Evolutionary conservation across 2,329 filamentous ascomycete species (phyloP).

Genomic region (Venturia aucupariae): DNA sequence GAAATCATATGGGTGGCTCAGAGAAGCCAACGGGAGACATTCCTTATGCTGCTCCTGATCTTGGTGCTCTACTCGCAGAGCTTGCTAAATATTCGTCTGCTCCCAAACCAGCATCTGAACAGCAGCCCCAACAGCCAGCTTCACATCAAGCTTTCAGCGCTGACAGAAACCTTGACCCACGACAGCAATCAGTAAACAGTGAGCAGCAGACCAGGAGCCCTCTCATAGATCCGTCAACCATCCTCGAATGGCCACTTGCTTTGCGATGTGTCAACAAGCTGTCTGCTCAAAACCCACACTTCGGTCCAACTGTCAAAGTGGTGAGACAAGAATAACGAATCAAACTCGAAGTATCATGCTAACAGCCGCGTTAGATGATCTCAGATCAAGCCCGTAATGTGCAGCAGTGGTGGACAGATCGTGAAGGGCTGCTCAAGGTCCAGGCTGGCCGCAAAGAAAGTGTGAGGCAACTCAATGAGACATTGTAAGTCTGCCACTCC

Average conservation of each 20-base stretch:
- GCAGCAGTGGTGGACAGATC: conserved; percentile 48
- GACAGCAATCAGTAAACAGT: not conserved
- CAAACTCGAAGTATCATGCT: conserved; percentile 22
- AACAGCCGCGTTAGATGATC: conserved; percentile 41
- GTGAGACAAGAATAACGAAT: conserved; percentile 26
- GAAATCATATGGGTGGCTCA: not conserved
- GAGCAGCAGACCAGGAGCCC: conserved; percentile 5
- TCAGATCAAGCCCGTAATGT: conserved; percentile 54
- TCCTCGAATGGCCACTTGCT: conserved; percentile 39
- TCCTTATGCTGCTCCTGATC: not conserved
- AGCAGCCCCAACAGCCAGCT: not conserved
- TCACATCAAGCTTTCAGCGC: not conserved
- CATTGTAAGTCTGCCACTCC: conserved; percentile 37
- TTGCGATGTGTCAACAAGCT: conserved; percentile 33
- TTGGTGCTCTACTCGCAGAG: conserved; percentile 7
- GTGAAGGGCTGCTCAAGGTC: conserved; percentile 42
- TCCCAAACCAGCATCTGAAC: not conserved
- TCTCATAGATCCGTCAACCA: conserved; percentile 36
- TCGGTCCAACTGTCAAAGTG: conserved; percentile 21
- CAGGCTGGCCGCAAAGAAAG: conserved; percentile 44
- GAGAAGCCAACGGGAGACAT: not conserved
- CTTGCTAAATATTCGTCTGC: conserved; percentile 11
- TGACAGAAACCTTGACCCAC: not conserved
- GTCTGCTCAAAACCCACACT: conserved; percentile 34
- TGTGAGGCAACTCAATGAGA: conserved; percentile 44